These are phyloP conservation scores for Trichoderma gamsii DNA, from an alignment of 495 filamentous ascomycete genomes.

Conservation along the genomic window DNA sequence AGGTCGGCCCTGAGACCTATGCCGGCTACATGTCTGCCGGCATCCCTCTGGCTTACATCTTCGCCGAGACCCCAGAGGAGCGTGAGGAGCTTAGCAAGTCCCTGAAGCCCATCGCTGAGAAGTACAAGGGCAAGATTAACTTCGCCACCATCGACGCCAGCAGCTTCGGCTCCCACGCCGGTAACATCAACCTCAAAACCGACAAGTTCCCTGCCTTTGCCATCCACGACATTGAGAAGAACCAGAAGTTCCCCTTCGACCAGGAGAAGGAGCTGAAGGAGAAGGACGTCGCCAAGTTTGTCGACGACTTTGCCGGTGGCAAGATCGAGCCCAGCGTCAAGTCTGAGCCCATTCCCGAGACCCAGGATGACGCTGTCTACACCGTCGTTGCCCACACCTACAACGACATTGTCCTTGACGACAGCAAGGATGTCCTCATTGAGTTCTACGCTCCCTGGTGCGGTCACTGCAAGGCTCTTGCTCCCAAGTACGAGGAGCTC, in stretches of 20 bases:
- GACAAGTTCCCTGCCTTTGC: constrained; percentile 95
- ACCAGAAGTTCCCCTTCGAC: constrained; percentile 93
- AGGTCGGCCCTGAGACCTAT: constrained; percentile 98
- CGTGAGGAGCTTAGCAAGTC: constrained; percentile 66
- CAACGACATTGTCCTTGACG: constrained; percentile 84
- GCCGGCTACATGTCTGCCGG: constrained; percentile 92
- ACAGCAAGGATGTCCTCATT: constrained; percentile 92
- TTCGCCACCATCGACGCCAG: constrained; percentile 97
- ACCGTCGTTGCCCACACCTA: constrained; percentile 93
- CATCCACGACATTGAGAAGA: constrained; percentile 93
- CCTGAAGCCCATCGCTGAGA: constrained; percentile 59
- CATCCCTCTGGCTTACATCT: constrained; percentile 94
- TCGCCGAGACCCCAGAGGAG: constrained; percentile 88
- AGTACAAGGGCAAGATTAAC: constrained; percentile 81
- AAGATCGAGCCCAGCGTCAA: constrained; percentile 95
- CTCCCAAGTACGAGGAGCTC: constrained; percentile 88
- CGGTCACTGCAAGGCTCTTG: constrained; percentile 95
- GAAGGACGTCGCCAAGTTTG: constrained; percentile 73
- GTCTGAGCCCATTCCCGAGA: constrained; percentile 95
- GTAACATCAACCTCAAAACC: constrained; percentile 94
- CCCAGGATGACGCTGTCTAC: constrained; percentile 81
- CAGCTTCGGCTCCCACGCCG: constrained; percentile 88
- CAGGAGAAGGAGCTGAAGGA: constrained; percentile 73
- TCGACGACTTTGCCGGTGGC: constrained; percentile 79
- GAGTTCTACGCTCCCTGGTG: constrained; percentile 99